Base-by-base conservation (phyloP, 129 eudicot genomes). In the Flaveria brownii region DNA sequence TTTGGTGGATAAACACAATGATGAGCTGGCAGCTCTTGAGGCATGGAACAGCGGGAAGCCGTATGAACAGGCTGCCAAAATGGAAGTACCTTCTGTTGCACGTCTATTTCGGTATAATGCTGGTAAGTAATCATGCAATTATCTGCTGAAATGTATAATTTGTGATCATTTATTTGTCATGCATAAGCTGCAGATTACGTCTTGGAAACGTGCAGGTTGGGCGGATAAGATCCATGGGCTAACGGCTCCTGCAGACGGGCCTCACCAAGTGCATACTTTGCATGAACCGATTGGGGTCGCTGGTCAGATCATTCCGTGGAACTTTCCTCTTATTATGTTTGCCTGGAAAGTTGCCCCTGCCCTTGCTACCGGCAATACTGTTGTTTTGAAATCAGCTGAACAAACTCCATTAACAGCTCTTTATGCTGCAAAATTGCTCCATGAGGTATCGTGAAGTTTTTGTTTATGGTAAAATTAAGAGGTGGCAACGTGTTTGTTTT, bases 321-420 rank as follows among this genome's bases (percentile, higher is more conserved):
- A 87, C 76, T 87, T 87, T 70, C 91, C 91, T 62, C 91, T 87
- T 25, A 59, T 87, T 42, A 87, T 87, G 91, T 84, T 87, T 72
- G 91, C 91, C n/a, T 87, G 91, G 91, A 87, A 87, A 70, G 91
- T 87, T 9, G 91, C 86, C 51, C 91, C 91, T 1, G 88, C 91
- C 14, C 82, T 84, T 46, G 88, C 88, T 0, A 83, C 87, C 13
- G 90, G 90, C 39, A 86, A 86, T 59, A 86, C 90, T 4, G 65
- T 86, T 71, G 87, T 86, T 71, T 64, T 86, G 1, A 87, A 87
- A 73, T 45, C 88, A 12, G 91, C 91, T 33, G 88, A 87, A 75
- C 91, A 87, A 71, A 87, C 91, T 39, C 91, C 91, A 18, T 79
- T 87, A 39, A 87, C 91, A 11, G 88, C 91, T 75, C 83, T 84